These are phyloP conservation scores for Selenicereus undatus DNA, from an alignment of 148 eudicot species.

Conservation along the genomic window DNA sequence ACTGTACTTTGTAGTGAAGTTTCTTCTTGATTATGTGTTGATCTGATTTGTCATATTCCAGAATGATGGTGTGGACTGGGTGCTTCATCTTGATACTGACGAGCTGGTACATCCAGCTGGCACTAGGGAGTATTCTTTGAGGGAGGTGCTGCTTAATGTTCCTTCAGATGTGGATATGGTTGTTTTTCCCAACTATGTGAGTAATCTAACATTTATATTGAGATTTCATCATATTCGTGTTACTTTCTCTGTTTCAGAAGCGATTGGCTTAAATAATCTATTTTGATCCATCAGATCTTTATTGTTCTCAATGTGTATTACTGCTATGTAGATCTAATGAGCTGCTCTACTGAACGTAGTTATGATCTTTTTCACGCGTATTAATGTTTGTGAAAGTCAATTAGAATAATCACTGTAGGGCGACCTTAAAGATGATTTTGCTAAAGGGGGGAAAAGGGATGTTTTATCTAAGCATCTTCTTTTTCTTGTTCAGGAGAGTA, in stretches of 20 bases:
- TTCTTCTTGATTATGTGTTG: neutral
- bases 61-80: constrained; percentile 81
- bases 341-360: too few species aligned
- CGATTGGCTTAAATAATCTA: too few species aligned
- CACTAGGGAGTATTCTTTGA: constrained; percentile 76
- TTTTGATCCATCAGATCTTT: too few species aligned
- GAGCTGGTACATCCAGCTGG: constrained; percentile 89
- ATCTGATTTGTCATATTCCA: constrained; percentile 16
- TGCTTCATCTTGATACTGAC: constrained; percentile 90
- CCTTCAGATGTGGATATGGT: constrained; percentile 91
- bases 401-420: too few species aligned
- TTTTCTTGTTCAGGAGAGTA: constrained; percentile 57
- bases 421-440: too few species aligned
- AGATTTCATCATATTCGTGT: neutral
- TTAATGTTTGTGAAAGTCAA: too few species aligned
- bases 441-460: too few species aligned
- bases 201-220: constrained; percentile 27
- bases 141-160: constrained; percentile 66
- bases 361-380: too few species aligned
- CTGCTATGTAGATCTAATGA: too few species aligned
- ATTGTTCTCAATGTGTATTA: too few species aligned
- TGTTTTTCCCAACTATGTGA: constrained; percentile 83
- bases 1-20: neutral
- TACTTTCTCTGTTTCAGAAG: too few species aligned
- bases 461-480: neutral